These are phyloP conservation scores for Dactylorhiza incarnata DNA, from an alignment of 106 monocot species.

Conservation along the genomic window DNA sequence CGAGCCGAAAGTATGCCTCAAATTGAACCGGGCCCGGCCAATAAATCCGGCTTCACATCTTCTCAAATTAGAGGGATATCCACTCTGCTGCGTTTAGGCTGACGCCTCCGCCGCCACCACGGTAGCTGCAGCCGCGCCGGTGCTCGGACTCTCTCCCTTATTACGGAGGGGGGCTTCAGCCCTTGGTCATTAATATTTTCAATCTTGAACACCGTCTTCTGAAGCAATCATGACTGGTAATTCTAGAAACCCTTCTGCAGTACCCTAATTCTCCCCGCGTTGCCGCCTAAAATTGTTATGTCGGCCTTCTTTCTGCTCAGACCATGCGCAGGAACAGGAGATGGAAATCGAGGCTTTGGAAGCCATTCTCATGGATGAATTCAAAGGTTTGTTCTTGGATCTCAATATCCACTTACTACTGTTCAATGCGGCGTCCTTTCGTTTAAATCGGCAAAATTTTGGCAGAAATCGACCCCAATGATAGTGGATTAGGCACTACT, in stretches of 20 bases:
- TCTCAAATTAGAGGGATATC: too few relatives aligned
- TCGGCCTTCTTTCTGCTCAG: slow-evolving; percentile 13
- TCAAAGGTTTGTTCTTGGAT: slow-evolving; percentile 22
- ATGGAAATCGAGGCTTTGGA: slow-evolving; percentile 75
- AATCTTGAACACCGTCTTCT: not conserved
- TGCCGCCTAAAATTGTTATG: not conserved
- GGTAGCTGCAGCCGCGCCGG: not conserved
- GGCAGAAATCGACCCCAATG: slow-evolving; percentile 48
- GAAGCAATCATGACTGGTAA: slow-evolving; percentile 1
- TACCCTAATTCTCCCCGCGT: not conserved
- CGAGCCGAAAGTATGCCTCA: too few relatives aligned
- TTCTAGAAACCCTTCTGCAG: not conserved
- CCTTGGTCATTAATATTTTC: not conserved
- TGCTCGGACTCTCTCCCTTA: not conserved
- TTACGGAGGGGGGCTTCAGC: not conserved
- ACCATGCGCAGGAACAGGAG: slow-evolving; percentile 65
- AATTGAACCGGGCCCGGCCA: too few relatives aligned
- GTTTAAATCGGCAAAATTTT: not conserved
- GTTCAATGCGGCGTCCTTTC: not conserved
- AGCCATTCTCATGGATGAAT: slow-evolving; percentile 72
- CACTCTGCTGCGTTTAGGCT: not conserved
- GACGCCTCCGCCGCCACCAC: not conserved
- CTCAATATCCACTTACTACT: not conserved
- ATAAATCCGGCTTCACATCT: too few relatives aligned
- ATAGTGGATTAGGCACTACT: slow-evolving; percentile 44